phyloP scores from a whole-genome alignment of 257 asterid genomes.

The Misopates orontium region DNA sequence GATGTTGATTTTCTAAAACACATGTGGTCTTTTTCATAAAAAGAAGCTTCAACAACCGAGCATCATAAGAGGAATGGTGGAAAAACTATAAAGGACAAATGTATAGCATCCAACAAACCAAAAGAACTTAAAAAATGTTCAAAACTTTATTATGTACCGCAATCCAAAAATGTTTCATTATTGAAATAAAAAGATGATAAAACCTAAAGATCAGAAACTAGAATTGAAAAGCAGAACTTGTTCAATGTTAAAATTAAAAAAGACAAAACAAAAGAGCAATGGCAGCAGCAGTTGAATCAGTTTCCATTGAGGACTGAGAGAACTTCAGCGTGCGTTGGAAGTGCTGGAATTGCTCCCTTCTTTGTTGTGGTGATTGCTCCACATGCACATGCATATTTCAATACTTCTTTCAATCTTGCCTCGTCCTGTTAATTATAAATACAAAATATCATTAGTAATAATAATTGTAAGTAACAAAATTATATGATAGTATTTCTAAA shows the following conservation, averaged over 20 bases:
- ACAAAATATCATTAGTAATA: neutral
- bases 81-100: too few species aligned
- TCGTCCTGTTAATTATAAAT: conserved; percentile 54
- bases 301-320: conserved; percentile 38
- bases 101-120: neutral
- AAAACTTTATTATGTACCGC: neutral
- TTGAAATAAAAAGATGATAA: neutral
- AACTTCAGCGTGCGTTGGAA: conserved; percentile 64
- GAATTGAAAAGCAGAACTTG: conserved; percentile 11
- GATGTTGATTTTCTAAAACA: too few species aligned
- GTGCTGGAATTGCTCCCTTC: conserved; percentile 97
- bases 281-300: neutral
- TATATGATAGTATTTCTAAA: too few species aligned
- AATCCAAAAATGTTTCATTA: neutral
- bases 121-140: conserved; percentile 14
- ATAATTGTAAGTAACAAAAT: neutral
- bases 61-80: too few species aligned
- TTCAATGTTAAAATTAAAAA: neutral
- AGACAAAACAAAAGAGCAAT: neutral
- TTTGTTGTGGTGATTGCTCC: conserved; percentile 97
- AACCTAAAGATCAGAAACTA: conserved; percentile 10
- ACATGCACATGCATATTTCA: conserved; percentile 82
- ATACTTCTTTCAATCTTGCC: conserved; percentile 65
- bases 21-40: too few species aligned
- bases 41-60: too few species aligned